A percentile compares a stretch with the other conserved stretches of the same genome.
These are phyloP conservation scores for Dendrobium catenatum DNA, from an alignment of 106 monocot species.

Conservation along the genomic window DNA sequence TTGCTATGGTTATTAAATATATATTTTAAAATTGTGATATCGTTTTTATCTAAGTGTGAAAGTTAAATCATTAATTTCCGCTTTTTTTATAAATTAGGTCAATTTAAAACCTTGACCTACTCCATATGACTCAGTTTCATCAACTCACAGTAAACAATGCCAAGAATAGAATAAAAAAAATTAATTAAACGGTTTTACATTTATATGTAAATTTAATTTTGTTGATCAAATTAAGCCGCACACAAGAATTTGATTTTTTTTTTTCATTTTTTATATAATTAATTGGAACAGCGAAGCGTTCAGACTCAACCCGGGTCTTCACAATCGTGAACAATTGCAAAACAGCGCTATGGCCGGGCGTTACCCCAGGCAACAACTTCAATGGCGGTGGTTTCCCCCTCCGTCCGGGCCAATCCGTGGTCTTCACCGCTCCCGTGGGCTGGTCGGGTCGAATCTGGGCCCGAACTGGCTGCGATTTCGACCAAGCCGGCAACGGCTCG, in stretches of 20 bases:
- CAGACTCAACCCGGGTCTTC: slow-evolving; percentile 47
- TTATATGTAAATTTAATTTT: too few species aligned
- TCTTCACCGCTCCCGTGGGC: slow-evolving; percentile 57
- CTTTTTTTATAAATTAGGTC: too few species aligned
- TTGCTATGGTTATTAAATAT: too few species aligned
- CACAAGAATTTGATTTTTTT: too few species aligned
- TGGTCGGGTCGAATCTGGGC: slow-evolving; percentile 95
- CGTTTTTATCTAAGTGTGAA: too few species aligned
- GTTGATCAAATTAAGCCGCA: too few species aligned
- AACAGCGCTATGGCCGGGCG: slow-evolving; percentile 64
- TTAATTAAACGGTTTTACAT: too few species aligned
- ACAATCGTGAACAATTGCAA: slow-evolving; percentile 77
- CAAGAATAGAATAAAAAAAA: too few species aligned
- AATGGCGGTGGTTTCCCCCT: slow-evolving; percentile 64
- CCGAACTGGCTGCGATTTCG: slow-evolving; percentile 79
- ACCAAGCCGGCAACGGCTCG: slow-evolving; percentile 44
- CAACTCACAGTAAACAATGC: background rate
- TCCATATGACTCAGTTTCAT: too few species aligned
- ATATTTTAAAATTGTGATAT: too few species aligned
- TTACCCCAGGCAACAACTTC: slow-evolving; percentile 58
- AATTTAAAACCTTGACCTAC: too few species aligned
- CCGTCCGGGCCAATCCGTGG: slow-evolving; percentile 48
- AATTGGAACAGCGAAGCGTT: slow-evolving; percentile 12
- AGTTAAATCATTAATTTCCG: too few species aligned
- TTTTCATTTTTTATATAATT: background rate